Base-by-base conservation (phyloP, 139 green algal species). In the Mesostigma viride region DNA sequence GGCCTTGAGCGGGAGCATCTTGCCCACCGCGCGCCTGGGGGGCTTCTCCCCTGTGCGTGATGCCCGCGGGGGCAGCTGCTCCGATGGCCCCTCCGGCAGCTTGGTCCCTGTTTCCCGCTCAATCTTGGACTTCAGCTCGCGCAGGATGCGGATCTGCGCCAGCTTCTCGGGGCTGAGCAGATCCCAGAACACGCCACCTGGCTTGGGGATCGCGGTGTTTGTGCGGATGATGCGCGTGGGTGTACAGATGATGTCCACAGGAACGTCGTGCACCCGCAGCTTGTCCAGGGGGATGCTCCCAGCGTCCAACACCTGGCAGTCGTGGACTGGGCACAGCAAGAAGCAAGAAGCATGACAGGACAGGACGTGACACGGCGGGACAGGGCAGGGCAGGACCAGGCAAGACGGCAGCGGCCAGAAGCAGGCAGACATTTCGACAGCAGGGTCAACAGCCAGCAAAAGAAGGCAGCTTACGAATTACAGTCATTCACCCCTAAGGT, bases 191-290 rank as follows among this genome's bases (percentile, higher is more conserved):
- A 91, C 89, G 62, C 86, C 86, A 24, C 72, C 30, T 11, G 64
- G 64, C 44, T 76, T 73, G 11, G 70, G 64, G 0, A 71, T 74
- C 4, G 59, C 32, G 26, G 3, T 62, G 36, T 48, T 35, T 27
- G 64, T 22, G 0, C 88, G 53, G 28, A 65, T 74, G 26, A 88
- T 77, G 47, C 68, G 79, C 17, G 83, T 91, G 40, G 86, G 86
- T 0, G 86, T 91, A 40, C 87, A 82, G 27, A 91, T 91, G 58
- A 91, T 71, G 72, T 91, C 85, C 1, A 91, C 81, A 17, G 79
- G 79, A 26, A 82, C 59, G 57, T 74, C 70, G 31, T 73, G 70
- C 45, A 68, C 30, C 26, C 20, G 11, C 47, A 76, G 35, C 48
- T 76, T 71, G 6, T 51, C 66, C 4, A 2, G 17, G 0, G 70